These are phyloP conservation scores for Echria macrotheca DNA, from an alignment of 495 filamentous ascomycete genomes.

Conservation along the genomic window DNA sequence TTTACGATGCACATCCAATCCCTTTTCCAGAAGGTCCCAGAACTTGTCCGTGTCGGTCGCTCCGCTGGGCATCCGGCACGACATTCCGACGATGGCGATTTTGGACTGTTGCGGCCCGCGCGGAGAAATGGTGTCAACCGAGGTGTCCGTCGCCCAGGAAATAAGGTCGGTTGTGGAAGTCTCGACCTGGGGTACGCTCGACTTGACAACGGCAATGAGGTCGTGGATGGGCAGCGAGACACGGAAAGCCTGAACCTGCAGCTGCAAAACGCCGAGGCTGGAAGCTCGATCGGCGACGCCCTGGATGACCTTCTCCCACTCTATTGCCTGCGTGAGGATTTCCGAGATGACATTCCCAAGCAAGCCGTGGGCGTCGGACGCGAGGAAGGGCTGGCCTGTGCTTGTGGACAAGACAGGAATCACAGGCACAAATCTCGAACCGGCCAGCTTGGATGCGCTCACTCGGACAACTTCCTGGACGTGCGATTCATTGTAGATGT, in stretches of 20 bases:
- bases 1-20: conserved; percentile 45
- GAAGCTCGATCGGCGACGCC: conserved; percentile 45
- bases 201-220: conserved; percentile 5
- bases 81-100: conserved; percentile 63
- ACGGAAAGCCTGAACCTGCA: conserved; percentile 14
- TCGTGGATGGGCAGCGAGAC: conserved; percentile 16
- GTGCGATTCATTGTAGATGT: conserved; percentile 34
- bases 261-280: conserved; percentile 7
- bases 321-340: conserved; percentile 28
- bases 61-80: conserved; percentile 57
- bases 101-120: conserved; percentile 23
- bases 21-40: conserved; percentile 58
- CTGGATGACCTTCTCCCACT: conserved; percentile 77
- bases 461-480: conserved; percentile 17
- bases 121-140: conserved; percentile 5
- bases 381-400: conserved; percentile 18
- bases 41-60: conserved; percentile 47
- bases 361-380: conserved; percentile 16
- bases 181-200: background rate
- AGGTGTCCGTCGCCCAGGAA: background rate
- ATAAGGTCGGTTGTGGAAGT: conserved; percentile 5
- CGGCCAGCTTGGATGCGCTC: conserved; percentile 5
- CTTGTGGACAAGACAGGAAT: conserved; percentile 16
- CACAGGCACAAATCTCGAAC: conserved; percentile 7
- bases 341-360: conserved; percentile 30